These are phyloP conservation scores for Aplosporella prunicola DNA, from an alignment of 2,329 filamentous ascomycete genomes.

Conservation along the genomic window DNA sequence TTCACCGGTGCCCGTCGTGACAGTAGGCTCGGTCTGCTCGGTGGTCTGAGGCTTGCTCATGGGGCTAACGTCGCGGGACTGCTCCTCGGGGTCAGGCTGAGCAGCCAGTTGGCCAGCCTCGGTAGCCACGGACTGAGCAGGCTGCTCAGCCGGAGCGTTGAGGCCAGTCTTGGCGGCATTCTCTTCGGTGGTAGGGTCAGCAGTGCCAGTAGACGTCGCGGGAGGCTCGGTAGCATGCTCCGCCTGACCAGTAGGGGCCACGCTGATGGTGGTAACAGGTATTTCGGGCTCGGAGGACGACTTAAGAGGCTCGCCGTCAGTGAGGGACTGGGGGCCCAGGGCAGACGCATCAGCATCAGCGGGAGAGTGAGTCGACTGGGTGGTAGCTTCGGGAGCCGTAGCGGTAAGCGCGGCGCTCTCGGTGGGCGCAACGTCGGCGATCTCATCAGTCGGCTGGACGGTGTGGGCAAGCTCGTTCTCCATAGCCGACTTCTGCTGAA, in stretches of 20 bases:
- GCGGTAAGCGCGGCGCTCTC: slow-evolving; percentile 28
- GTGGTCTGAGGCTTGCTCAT: slow-evolving; percentile 27
- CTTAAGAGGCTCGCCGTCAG: slow-evolving; percentile 13
- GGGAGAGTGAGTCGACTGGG: neutral
- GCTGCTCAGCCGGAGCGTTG: slow-evolving; percentile 27
- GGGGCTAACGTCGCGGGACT: slow-evolving; percentile 34
- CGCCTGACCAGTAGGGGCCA: slow-evolving; percentile 3
- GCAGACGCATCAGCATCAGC: slow-evolving; percentile 4
- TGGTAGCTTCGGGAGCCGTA: slow-evolving; percentile 19
- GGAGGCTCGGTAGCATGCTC: no score
- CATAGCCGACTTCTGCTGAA: slow-evolving; percentile 64
- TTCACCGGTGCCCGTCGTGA: slow-evolving; percentile 31
- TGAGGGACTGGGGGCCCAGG: slow-evolving; percentile 8
- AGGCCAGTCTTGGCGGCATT: slow-evolving; percentile 16
- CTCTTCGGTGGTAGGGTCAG: no score
- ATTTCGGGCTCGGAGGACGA: slow-evolving; percentile 21
- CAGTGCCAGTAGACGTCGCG: no score
- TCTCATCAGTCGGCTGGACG: slow-evolving; percentile 35
- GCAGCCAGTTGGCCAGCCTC: slow-evolving; percentile 16
- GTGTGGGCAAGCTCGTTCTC: slow-evolving; percentile 66
- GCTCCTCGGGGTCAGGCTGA: slow-evolving; percentile 14
- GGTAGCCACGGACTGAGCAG: slow-evolving; percentile 20
- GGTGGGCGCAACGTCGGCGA: slow-evolving; percentile 37
- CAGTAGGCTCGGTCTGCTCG: slow-evolving; percentile 29
- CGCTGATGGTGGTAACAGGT: neutral